Percentiles rank a stretch among this genome's conserved stretches.
Evolutionary conservation across 139 green algal species (phyloP).

Genomic region (Chlamydomonas schloesseri): DNA sequence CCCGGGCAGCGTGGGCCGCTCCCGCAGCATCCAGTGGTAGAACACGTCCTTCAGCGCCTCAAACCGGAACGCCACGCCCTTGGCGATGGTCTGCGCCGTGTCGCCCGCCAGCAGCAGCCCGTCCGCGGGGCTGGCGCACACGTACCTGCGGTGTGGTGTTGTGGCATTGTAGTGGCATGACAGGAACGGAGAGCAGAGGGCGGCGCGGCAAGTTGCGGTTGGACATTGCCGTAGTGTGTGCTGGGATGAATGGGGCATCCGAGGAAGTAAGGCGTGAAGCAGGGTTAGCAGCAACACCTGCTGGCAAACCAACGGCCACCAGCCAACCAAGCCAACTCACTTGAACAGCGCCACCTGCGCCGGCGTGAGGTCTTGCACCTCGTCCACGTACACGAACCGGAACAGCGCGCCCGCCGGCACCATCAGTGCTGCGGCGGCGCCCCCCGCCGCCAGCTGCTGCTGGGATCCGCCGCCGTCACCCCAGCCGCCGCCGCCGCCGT

Average conservation of each 20-base stretch:
- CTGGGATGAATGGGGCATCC: too few relatives aligned
- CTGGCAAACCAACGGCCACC: too few relatives aligned
- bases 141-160: not conserved
- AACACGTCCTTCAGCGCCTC: slow-evolving; percentile 37
- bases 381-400: slow-evolving; percentile 63
- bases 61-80: slow-evolving; percentile 64
- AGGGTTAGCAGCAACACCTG: too few relatives aligned
- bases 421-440: not conserved
- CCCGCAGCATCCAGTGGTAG: slow-evolving; percentile 24
- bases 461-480: too few relatives aligned
- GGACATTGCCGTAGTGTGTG: too few relatives aligned
- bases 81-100: slow-evolving; percentile 68
- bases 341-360: slow-evolving; percentile 42
- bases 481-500: not conserved
- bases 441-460: too few relatives aligned
- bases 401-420: not conserved
- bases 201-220: too few relatives aligned
- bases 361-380: slow-evolving; percentile 62
- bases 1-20: too few relatives aligned
- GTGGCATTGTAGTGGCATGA: too few relatives aligned
- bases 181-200: too few relatives aligned
- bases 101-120: slow-evolving; percentile 64
- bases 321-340: too few relatives aligned
- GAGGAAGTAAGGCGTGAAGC: too few relatives aligned
- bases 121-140: slow-evolving; percentile 16